phyloP scores from a whole-genome alignment of 192 early-diverging fungal genomes.

The Coemansia asiatica region DNA sequence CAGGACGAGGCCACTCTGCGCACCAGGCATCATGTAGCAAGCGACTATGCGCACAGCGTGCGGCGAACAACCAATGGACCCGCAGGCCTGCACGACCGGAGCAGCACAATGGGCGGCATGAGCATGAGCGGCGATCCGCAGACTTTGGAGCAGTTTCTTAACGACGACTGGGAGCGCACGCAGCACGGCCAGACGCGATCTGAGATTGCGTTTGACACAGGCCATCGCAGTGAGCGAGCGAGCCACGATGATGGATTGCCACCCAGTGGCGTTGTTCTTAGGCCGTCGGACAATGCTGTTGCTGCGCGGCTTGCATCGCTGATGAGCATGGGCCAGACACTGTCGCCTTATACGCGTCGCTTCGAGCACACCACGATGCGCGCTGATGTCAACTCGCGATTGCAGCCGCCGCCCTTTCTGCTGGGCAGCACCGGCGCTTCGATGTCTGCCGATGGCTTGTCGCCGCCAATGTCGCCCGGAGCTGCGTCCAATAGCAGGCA shows the following conservation, averaged over 20 bases:
- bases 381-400: constrained; percentile 49
- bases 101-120: constrained; percentile 38
- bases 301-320: constrained; percentile 86
- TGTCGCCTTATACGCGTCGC: constrained; percentile 79
- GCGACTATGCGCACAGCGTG: constrained; percentile 5
- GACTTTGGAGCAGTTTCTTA: constrained; percentile 36
- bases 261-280: constrained; percentile 55
- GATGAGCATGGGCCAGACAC: constrained; percentile 81
- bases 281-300: constrained; percentile 75
- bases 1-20: background rate
- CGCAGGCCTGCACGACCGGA: constrained; percentile 22
- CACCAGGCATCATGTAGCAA: too few relatives aligned
- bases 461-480: constrained; percentile 29
- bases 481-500: constrained; percentile 9
- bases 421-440: constrained; percentile 6
- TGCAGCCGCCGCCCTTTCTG: background rate
- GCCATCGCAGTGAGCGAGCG: background rate
- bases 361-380: constrained; percentile 81
- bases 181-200: constrained; percentile 22
- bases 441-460: constrained; percentile 12
- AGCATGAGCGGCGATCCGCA: constrained; percentile 31
- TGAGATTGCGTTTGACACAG: constrained; percentile 1
- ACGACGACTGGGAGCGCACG: constrained; percentile 52
- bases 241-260: background rate
- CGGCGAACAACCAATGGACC: background rate